Evolutionary conservation across 371 early-diverging fungal genomes (phyloP).

Genomic region (Vairimorpha ceranae): DNA sequence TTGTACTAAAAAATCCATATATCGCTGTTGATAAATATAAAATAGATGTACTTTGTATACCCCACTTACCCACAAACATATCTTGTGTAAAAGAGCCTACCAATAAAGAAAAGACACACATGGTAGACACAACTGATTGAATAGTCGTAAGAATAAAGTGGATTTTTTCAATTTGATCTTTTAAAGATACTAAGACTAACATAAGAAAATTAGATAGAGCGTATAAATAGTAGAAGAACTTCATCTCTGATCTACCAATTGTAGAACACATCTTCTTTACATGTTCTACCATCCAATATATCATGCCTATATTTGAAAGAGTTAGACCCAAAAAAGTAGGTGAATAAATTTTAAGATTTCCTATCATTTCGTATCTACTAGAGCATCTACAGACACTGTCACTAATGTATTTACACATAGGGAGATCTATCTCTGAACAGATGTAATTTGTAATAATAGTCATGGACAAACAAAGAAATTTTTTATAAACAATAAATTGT

Average conservation of each 20-base stretch:
- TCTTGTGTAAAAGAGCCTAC: slow-evolving; percentile 37
- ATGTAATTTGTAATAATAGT: slow-evolving; percentile 25
- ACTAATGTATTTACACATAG: slow-evolving; percentile 41
- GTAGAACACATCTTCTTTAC: slow-evolving; percentile 42
- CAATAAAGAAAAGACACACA: slow-evolving; percentile 46
- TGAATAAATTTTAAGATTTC: slow-evolving; percentile 25
- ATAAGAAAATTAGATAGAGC: slow-evolving; percentile 21
- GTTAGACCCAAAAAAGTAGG: slow-evolving; percentile 44
- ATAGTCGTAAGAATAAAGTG: slow-evolving; percentile 14
- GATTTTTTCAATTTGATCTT: background rate
- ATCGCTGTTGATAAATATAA: slow-evolving; percentile 11
- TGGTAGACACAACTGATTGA: slow-evolving; percentile 34
- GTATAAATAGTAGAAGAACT: slow-evolving; percentile 52
- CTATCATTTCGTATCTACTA: slow-evolving; percentile 18
- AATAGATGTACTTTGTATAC: slow-evolving; percentile 16
- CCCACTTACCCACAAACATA: slow-evolving; percentile 31
- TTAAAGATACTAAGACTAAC: slow-evolving; percentile 25
- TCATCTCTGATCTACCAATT: slow-evolving; percentile 55
- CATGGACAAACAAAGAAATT: background rate
- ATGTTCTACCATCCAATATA: slow-evolving; percentile 38
- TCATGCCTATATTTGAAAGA: slow-evolving; percentile 17
- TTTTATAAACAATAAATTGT: background rate
- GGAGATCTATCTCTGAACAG: slow-evolving; percentile 42
- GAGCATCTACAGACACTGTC: slow-evolving; percentile 14
- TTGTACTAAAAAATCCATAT: slow-evolving; percentile 22